Base-by-base conservation (phyloP, 306 rosid genomes). In the Leucaena leucocephala region DNA sequence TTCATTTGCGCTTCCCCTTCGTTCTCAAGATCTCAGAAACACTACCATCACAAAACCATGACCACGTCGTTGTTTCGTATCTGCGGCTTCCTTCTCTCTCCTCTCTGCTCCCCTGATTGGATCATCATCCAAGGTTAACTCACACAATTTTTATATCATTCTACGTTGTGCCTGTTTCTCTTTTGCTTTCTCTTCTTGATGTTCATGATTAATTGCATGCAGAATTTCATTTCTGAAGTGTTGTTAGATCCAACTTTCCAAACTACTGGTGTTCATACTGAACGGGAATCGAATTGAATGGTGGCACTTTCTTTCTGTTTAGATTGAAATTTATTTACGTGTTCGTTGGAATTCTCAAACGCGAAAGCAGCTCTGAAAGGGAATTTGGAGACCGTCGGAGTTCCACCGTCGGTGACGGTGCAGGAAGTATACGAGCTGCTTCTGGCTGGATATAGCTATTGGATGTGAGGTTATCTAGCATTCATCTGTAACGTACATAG, bases 381-480 rank as follows among this genome's bases (percentile, higher is more conserved):
- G 72, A 88, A 87, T 76, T 57, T 87, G 77, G 91, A 87, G 57
- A 70, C 89, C 16, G 35, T 78, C 2, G 88, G 85, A 6, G 86
- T 86, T 68, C 98, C 96, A 10, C 86, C 91, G 44, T 95, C 97
- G 3, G 98, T 92, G 59, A 97, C 97, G 0, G 92, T 95, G 71
- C 92, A 93, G 33, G 91, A 91, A n/a, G 98, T 97, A 1, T 84
- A 84, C 35, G 97, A 92, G 75, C 97, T 95, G 72, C 85, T 87
- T 80, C 94, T 86, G 9, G 98, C 98, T 59, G 97, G 99, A 16
- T 96, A 92, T 70, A 84, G 87, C 12, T 92, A 87, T 81, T 95
- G 84, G 98, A 90, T 77, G 96, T 95, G 21, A 92, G 98, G 98
- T 86, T 44, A 19, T 34, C 2, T 57, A 68, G 33, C 3, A 27